These are phyloP conservation scores for Coemansia sp. DNA, from an alignment of 192 early-diverging fungal genomes.

Conservation along the genomic window DNA sequence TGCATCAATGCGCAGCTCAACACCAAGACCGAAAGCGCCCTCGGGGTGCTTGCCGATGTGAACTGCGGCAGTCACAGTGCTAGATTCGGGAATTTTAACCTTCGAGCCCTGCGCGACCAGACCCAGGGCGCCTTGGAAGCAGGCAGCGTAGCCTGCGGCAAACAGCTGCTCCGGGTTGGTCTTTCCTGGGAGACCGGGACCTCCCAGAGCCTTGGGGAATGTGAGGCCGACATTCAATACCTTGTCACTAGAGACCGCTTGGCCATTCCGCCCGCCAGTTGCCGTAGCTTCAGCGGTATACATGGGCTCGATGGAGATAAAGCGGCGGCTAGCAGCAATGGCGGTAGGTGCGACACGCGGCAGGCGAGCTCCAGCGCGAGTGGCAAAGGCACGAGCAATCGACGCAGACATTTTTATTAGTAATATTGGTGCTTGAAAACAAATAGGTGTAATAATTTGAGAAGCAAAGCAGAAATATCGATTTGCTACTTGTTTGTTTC, in stretches of 20 bases:
- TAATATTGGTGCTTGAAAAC: not conserved
- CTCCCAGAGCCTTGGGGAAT: constrained; percentile 59
- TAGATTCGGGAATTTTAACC: constrained; percentile 45
- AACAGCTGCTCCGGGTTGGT: constrained; percentile 61
- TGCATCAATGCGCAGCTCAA: constrained; percentile 56
- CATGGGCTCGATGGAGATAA: constrained; percentile 54
- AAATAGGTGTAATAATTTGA: not conserved
- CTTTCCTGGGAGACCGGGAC: constrained; percentile 53
- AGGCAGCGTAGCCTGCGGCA: constrained; percentile 57
- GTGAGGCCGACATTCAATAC: constrained; percentile 53
- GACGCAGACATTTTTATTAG: constrained; percentile 18
- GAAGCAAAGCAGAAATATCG: not conserved
- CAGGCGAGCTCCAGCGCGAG: constrained; percentile 21
- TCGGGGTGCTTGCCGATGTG: constrained; percentile 55
- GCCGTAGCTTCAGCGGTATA: constrained; percentile 58
- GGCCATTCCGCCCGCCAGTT: constrained; percentile 58
- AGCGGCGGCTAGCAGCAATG: constrained; percentile 20
- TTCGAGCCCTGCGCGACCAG: constrained; percentile 50
- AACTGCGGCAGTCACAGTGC: constrained; percentile 51
- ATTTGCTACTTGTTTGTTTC: not conserved
- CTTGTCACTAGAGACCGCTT: constrained; percentile 55
- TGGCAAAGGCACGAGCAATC: constrained; percentile 32
- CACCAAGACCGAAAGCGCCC: constrained; percentile 54
- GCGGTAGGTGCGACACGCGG: constrained; percentile 4
- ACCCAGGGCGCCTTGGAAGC: constrained; percentile 60